Evolutionary conservation across 192 early-diverging fungal species (phyloP).

Genomic region (Backusella tuberculispora): DNA sequence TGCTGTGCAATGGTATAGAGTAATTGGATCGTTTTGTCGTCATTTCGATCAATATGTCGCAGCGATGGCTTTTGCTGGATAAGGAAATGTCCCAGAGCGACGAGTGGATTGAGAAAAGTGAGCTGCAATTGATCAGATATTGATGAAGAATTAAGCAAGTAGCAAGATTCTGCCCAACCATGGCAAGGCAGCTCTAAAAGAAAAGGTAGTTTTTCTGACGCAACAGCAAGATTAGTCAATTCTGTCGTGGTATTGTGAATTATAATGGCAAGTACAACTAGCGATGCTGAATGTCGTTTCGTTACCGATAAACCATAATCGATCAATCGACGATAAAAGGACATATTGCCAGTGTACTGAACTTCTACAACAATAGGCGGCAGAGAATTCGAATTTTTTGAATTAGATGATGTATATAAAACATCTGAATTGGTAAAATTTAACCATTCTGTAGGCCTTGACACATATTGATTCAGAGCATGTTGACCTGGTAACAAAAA

Average conservation of each 20-base stretch:
- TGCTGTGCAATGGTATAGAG: constrained; percentile 16
- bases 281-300: constrained; percentile 9
- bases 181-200: constrained; percentile 17
- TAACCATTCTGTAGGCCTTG: constrained; percentile 17
- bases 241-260: constrained; percentile 21
- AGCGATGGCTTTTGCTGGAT: constrained; percentile 19
- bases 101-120: constrained; percentile 13
- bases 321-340: constrained; percentile 25
- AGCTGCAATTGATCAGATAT: constrained; percentile 12
- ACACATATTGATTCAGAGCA: constrained; percentile 13
- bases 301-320: constrained; percentile 22
- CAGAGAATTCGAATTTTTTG: constrained; percentile 15
- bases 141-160: constrained; percentile 13
- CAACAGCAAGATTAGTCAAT: constrained; percentile 18
- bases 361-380: constrained; percentile 21
- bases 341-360: constrained; percentile 17
- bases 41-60: constrained; percentile 17
- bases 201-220: constrained; percentile 4
- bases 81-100: constrained; percentile 19
- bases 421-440: constrained; percentile 19
- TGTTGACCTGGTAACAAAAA: background rate
- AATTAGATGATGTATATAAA: constrained; percentile 2
- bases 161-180: constrained; percentile 20
- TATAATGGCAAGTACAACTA: constrained; percentile 13
- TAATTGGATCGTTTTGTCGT: constrained; percentile 8